These are phyloP conservation scores for Dactylella cylindrospora DNA, from an alignment of 2,329 filamentous ascomycete species.

Conservation along the genomic window DNA sequence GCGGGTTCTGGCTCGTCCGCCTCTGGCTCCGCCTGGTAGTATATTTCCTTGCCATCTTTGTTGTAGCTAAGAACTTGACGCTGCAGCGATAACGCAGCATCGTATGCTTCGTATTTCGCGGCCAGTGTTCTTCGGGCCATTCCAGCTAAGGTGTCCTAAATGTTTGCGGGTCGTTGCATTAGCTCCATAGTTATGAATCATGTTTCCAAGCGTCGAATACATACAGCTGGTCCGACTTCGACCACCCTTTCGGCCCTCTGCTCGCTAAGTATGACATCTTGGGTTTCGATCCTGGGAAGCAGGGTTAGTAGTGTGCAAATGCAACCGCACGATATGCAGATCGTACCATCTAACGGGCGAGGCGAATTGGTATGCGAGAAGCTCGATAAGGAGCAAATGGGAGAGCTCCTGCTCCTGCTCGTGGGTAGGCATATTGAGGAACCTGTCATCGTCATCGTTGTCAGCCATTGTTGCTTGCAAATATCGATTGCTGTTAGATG, in stretches of 20 bases:
- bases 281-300: conserved; percentile 74
- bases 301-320: conserved; percentile 1
- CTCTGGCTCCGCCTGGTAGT: conserved; percentile 95
- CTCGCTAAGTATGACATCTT: conserved; percentile 98
- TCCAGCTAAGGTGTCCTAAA: conserved; percentile 79
- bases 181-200: too few relatives aligned
- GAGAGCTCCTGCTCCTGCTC: conserved; percentile 99
- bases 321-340: conserved; percentile 25
- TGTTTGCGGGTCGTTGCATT: background rate
- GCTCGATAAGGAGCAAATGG: conserved; percentile 93
- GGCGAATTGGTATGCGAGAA: conserved; percentile 98
- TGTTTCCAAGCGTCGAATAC: too few relatives aligned
- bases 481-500: too few relatives aligned
- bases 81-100: conserved; percentile 93
- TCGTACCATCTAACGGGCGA: conserved; percentile 86
- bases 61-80: conserved; percentile 99
- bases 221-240: conserved; percentile 80
- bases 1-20: conserved; percentile 79
- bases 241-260: conserved; percentile 96
- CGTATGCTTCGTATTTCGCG: conserved; percentile 97
- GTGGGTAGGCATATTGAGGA: conserved; percentile 63
- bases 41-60: conserved; percentile 98
- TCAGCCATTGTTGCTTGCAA: too few relatives aligned
- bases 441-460: too few relatives aligned
- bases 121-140: conserved; percentile 97